Base-by-base conservation (phyloP, 2,329 filamentous ascomycete genomes). In the Cladophialophora psammophila region DNA sequence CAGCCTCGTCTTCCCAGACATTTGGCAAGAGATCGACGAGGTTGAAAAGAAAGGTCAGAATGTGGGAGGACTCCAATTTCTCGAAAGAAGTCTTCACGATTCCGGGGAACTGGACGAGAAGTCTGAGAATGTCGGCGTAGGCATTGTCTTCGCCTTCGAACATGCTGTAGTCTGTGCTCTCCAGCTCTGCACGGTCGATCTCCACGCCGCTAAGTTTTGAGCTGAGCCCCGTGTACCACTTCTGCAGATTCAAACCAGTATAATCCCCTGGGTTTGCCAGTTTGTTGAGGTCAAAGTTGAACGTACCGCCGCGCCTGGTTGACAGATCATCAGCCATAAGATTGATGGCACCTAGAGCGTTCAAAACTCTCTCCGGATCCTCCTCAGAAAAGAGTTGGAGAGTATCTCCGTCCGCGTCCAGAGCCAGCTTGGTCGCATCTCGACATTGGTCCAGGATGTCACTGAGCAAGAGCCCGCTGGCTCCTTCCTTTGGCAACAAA, bases 291-390 rank as follows among this genome's bases (percentile, higher is more conserved):
- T 94, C 90, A 80, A 94, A 94, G 65, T 85, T 82, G 78, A 91
- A 20, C n/a, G 52, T 12, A 1, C 67, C 82, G 69, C 77, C 88
- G 87, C 91, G 87, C 86, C 96, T 96, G 77, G 92, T 93, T 67
- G 86, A 89, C 91, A 96, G 95, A 75, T 96, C 93, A 79, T 96
- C 93, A 12, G 94, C 91, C 92, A 96, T 96, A 74, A 96, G 92
- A 76, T 90, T 90, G 71, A 89, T 91, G 74, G 95, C 96, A 64
- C 92, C 93, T 3, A 96, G 85, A 9, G 86, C 90, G 79, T 96
- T 93, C 66, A 93, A 91, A 5, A 89, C 89, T 38, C 87, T 86
- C 58, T 87, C 87, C 0, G 92, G 92, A 77, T 96, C 83, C 74
- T 88, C 89, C 18, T 20, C 38, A 26, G 18, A 60, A 31, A 96